Conservation (phyloP, 2,329 filamentous ascomycete species). For the Cladosporium sp. region DNA sequence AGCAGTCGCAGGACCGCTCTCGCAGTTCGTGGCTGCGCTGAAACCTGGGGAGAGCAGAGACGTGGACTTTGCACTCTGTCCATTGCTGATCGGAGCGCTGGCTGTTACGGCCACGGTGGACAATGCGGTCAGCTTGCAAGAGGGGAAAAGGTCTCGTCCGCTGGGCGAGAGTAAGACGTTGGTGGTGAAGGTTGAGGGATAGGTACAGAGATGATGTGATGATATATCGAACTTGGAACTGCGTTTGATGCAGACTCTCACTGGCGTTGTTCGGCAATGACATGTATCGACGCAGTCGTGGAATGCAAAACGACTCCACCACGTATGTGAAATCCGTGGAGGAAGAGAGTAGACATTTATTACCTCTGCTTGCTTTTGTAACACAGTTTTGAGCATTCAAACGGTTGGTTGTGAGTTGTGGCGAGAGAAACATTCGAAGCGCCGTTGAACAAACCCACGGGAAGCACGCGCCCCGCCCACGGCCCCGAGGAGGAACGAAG, state of each 20-base stretch:
- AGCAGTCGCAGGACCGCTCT: conserved; percentile 26
- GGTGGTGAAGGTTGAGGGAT: not conserved
- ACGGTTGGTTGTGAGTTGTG: too few relatives aligned
- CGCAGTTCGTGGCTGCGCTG: conserved; percentile 24
- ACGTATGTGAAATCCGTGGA: too few relatives aligned
- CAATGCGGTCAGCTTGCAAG: conserved; percentile 1
- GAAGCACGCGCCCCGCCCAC: too few relatives aligned
- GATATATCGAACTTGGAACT: not conserved
- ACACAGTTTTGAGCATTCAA: too few relatives aligned
- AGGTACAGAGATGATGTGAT: not conserved
- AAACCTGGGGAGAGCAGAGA: conserved; percentile 17
- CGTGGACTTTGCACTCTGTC: conserved; percentile 29
- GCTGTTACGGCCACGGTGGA: conserved; percentile 18
- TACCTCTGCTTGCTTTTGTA: too few relatives aligned
- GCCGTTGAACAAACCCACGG: too few relatives aligned
- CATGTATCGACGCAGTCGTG: too few relatives aligned
- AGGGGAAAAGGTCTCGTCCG: not conserved
- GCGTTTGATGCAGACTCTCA: not conserved
- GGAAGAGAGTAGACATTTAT: too few relatives aligned
- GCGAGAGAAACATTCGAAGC: too few relatives aligned
- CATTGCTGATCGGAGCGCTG: conserved; percentile 25
- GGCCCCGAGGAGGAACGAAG: conserved; percentile 24
- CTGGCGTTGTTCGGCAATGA: too few relatives aligned
- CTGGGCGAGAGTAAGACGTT: conserved; percentile 7
- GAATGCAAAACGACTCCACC: too few relatives aligned